Evolutionary conservation across 208 protist genomes (phyloP).

Genomic region (Kentomonas sorsogonicus): DNA sequence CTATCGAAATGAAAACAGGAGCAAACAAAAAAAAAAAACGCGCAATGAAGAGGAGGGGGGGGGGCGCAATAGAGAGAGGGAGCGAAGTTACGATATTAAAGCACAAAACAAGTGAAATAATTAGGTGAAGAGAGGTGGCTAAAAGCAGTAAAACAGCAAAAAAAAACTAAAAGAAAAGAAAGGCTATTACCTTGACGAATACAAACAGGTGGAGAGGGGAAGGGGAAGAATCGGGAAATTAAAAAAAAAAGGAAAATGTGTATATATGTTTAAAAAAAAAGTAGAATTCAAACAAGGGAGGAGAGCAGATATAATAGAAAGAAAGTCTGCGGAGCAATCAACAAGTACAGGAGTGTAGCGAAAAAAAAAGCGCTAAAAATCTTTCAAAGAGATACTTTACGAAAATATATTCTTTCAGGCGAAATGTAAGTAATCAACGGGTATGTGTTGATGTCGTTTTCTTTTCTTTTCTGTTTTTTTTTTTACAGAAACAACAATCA

Average conservation of each 20-base stretch:
- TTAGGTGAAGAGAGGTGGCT: background rate
- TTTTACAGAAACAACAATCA: constrained; percentile 1
- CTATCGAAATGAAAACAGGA: background rate
- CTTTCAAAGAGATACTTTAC: background rate
- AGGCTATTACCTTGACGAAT: background rate
- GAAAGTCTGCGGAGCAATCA: background rate
- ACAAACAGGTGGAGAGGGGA: background rate
- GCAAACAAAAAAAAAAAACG: background rate
- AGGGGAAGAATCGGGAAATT: background rate
- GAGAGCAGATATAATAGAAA: background rate
- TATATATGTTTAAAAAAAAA: background rate
- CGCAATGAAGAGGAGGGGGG: too few species aligned
- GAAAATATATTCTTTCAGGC: constrained; percentile 4
- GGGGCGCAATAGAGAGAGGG: background rate
- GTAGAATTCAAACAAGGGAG: background rate
- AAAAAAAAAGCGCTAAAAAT: background rate
- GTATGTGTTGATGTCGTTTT: background rate
- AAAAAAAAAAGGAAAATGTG: background rate
- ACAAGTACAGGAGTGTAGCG: background rate
- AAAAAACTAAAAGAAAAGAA: too few species aligned
- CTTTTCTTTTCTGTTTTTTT: constrained; percentile 9
- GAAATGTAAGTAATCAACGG: background rate
- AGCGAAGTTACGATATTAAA: background rate
- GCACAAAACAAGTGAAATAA: background rate
- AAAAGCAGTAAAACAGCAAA: background rate